Percentiles rank a stretch among this genome's conserved stretches.
phyloP scores from a whole-genome alignment of 208 protist species.

The Trypanosomatidae sp. region DNA sequence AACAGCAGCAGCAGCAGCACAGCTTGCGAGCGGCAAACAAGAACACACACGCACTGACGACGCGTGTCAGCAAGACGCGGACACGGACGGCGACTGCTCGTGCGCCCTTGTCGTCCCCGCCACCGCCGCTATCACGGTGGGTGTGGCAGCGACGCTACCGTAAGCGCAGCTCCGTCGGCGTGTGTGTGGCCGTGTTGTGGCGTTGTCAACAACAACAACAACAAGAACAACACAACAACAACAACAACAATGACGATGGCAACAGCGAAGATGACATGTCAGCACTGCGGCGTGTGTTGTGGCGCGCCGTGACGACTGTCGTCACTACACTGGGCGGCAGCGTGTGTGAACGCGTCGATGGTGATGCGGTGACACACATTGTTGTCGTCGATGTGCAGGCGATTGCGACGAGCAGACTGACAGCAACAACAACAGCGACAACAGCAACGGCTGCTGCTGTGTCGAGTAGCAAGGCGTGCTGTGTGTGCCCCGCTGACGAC shows the following conservation, averaged over 20 bases:
- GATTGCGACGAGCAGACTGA: constrained; percentile 9
- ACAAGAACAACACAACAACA: neutral
- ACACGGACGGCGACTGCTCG: too few relatives aligned
- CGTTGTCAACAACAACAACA: neutral
- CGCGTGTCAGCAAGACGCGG: too few relatives aligned
- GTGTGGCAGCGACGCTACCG: constrained; percentile 28
- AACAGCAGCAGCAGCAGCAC: too few relatives aligned
- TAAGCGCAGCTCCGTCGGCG: constrained; percentile 29
- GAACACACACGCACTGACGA: too few relatives aligned
- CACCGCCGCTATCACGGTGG: constrained; percentile 23
- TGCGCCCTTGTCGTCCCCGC: neutral
- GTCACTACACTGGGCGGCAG: constrained; percentile 44
- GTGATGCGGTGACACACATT: constrained; percentile 50
- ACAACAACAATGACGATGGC: neutral
- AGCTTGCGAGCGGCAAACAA: too few relatives aligned
- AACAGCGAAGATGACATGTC: constrained; percentile 1
- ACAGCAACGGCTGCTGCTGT: neutral
- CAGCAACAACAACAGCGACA: neutral
- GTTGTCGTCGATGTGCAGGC: constrained; percentile 40
- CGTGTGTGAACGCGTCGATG: constrained; percentile 14
- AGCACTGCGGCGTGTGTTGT: constrained; percentile 26
- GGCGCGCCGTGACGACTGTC: constrained; percentile 23
- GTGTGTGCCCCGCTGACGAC: constrained; percentile 10
- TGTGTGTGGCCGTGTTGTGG: constrained; percentile 28
- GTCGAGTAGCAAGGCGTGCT: too few relatives aligned